Base-by-base conservation (phyloP, 139 green algal genomes). In the Picochlorum costavermella region DNA sequence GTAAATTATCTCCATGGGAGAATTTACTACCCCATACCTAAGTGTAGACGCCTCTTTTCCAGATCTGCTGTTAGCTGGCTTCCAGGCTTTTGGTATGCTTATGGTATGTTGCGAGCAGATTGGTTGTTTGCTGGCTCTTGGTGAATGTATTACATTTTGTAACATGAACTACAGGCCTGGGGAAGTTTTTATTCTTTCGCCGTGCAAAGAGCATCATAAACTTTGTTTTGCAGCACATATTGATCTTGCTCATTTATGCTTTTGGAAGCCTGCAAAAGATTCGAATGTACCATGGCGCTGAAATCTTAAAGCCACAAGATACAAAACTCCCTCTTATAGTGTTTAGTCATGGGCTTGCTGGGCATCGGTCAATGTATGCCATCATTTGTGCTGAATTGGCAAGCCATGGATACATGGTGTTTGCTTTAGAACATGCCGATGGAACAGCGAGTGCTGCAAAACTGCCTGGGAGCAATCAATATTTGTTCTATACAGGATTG, bases 341-440 rank as follows among this genome's bases (percentile, higher is more conserved):
- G 17, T 85, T 85, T 61, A 72, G 55, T 3, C 79, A 85, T 44
- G 79, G 79, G 25, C 60, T 83, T 20, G 81, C 78, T 20, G 83
- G 79, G 37, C 77, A 61, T 14, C 70, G 83, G 5, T 76, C 66
- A 63, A 63, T 84, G 31, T 90, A 90, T 75, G 68, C 31, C n/a
- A 61, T 69, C 64, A 72, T 85, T 49, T 86, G 80, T 62, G 64
- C 64, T 2, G 80, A 86, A 69, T 71, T 88, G 26, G 83, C 79
- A 0, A 76, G 65, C 11, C 68, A 72, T 69, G 83, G 84, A 6
- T 88, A 80, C 60, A 50, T 84, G 14, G 84, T 90, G 10, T 53
- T 84, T 60, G 75, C 82, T 5, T 30, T 90, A 49, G 84, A 90
- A 70, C 84, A 90, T 62, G 61, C 73, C 1, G 84, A 90, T 68